These are phyloP conservation scores for Nymphaea colorata DNA, from an alignment of 164 flowering plant species.

Conservation along the genomic window DNA sequence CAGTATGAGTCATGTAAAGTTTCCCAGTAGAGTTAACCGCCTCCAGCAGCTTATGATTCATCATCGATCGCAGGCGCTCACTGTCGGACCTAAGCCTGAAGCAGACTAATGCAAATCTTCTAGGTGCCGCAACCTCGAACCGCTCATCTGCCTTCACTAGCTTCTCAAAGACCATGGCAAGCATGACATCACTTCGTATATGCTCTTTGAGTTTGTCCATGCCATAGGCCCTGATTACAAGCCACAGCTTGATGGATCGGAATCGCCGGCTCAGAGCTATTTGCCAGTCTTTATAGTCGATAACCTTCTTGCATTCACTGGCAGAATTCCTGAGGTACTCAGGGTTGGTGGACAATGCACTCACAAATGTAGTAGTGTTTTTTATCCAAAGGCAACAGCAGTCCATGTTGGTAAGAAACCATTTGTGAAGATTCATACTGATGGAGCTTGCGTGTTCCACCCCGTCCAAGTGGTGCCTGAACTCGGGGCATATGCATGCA, in stretches of 20 bases:
- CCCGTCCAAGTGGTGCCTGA: constrained; percentile 67
- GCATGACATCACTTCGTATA: too few species aligned
- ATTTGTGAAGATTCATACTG: constrained; percentile 92
- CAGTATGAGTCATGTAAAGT: constrained; percentile 71
- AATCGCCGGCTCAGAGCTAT: constrained; percentile 90
- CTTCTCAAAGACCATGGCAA: too few species aligned
- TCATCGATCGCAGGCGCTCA: constrained; percentile 32
- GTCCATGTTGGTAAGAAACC: constrained; percentile 90
- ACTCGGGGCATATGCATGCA: constrained; percentile 93
- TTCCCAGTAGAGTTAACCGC: constrained; percentile 67
- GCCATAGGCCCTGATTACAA: too few species aligned
- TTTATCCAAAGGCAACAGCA: constrained; percentile 87
- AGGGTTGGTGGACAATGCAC: constrained; percentile 85
- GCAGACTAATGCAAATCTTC: constrained; percentile 69
- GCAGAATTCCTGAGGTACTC: constrained; percentile 58
- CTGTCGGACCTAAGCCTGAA: constrained; percentile 37
- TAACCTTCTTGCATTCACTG: constrained; percentile 41
- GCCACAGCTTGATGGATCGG: not conserved
- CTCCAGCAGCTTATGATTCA: constrained; percentile 61
- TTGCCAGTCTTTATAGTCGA: constrained; percentile 97
- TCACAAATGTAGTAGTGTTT: constrained; percentile 66
- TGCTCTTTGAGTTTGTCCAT: too few species aligned
- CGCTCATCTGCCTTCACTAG: constrained; percentile 24
- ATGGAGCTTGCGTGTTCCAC: constrained; percentile 86
- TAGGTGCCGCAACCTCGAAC: constrained; percentile 52